A percentile compares a stretch with the other conserved stretches of the same genome.
Evolutionary conservation across 2,329 filamentous ascomycete genomes (phyloP).

Genomic region (Plenodomus biglobosus): DNA sequence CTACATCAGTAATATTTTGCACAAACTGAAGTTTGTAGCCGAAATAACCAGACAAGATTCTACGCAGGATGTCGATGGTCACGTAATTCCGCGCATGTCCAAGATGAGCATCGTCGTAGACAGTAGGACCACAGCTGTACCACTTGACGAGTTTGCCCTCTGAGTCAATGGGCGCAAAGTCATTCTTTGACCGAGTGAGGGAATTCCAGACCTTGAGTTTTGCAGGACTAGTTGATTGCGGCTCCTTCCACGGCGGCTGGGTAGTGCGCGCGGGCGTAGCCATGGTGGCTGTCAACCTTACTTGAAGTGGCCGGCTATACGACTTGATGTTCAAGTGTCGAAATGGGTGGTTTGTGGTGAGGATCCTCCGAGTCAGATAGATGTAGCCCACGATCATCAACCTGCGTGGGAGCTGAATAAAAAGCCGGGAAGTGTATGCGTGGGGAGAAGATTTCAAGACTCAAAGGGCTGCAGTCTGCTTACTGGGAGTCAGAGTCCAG

Average conservation of each 20-base stretch:
- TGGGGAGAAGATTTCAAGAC: slow-evolving; percentile 11
- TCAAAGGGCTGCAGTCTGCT: slow-evolving; percentile 16
- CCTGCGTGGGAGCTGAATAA: slow-evolving; percentile 13
- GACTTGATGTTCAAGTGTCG: slow-evolving; percentile 15
- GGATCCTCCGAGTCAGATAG: slow-evolving; percentile 31
- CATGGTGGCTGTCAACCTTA: slow-evolving; percentile 27
- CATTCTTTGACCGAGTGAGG: slow-evolving; percentile 71
- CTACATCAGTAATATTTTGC: slow-evolving; percentile 79
- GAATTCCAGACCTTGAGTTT: slow-evolving; percentile 77
- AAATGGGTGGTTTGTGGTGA: slow-evolving; percentile 26
- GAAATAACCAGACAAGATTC: slow-evolving; percentile 82
- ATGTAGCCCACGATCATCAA: slow-evolving; percentile 39
- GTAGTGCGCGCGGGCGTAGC: slow-evolving; percentile 39
- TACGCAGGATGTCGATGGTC: slow-evolving; percentile 81
- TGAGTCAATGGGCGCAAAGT: slow-evolving; percentile 71
- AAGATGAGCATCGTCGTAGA: slow-evolving; percentile 79
- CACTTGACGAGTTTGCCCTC: slow-evolving; percentile 71
- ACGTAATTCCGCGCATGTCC: slow-evolving; percentile 90
- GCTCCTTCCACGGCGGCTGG: slow-evolving; percentile 46
- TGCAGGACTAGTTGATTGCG: slow-evolving; percentile 49
- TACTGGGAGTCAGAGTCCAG: slow-evolving; percentile 25
- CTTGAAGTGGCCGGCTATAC: slow-evolving; percentile 15
- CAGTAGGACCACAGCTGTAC: slow-evolving; percentile 89
- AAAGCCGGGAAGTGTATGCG: slow-evolving; percentile 13
- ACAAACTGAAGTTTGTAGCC: slow-evolving; percentile 81